These are phyloP conservation scores for Cicer pinnatifidum DNA, from an alignment of 306 rosid genomes.

Conservation along the genomic window DNA sequence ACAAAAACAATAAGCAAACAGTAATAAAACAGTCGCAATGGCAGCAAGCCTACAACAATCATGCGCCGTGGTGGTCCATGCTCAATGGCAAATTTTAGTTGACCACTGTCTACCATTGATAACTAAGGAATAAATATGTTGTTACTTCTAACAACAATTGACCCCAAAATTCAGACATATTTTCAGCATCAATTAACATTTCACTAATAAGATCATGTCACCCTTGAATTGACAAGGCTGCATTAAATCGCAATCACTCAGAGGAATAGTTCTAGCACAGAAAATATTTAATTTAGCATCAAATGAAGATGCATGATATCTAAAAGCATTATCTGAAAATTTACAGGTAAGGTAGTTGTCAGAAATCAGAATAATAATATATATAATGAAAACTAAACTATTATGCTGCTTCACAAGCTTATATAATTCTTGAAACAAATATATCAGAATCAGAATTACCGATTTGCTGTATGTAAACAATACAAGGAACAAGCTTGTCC, in stretches of 20 bases:
- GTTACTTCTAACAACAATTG: no score
- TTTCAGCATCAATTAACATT: not conserved
- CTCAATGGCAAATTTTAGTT: no score
- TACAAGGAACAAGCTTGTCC: constrained; percentile 67
- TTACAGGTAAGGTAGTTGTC: not conserved
- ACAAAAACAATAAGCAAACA: constrained; percentile 29
- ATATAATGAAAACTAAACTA: no score
- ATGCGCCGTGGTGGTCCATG: not conserved
- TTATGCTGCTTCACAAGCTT: not conserved
- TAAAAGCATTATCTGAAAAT: not conserved
- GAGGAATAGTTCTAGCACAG: not conserved
- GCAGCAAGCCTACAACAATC: not conserved
- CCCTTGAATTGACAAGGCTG: not conserved
- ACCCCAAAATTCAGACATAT: no score
- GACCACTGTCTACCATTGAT: no score
- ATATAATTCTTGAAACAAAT: constrained; percentile 19
- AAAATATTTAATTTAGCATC: not conserved
- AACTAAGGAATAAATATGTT: no score
- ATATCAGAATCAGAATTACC: constrained; percentile 56
- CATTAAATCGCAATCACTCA: not conserved
- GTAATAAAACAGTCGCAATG: constrained; percentile 8
- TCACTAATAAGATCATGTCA: not conserved
- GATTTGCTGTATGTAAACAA: constrained; percentile 88
- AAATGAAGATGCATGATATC: not conserved
- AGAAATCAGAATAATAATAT: not conserved